phyloP scores from a whole-genome alignment of 805 yeast species.

The Candida verbasci region DNA sequence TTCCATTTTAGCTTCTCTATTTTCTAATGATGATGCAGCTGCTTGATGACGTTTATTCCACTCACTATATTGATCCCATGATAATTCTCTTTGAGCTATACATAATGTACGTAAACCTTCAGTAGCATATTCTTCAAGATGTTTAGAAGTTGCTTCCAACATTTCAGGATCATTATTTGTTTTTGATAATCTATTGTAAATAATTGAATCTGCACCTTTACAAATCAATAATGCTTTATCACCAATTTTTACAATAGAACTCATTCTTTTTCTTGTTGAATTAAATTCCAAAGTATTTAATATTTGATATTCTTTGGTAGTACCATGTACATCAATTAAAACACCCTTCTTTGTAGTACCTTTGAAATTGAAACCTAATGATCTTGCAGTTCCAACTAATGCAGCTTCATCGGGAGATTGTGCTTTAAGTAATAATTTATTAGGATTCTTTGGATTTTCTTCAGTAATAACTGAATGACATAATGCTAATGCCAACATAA shows the following conservation, averaged over 20 bases:
- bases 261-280: slow-evolving; percentile 85
- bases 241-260: slow-evolving; percentile 72
- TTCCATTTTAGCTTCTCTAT: slow-evolving; percentile 71
- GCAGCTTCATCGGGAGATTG: slow-evolving; percentile 90
- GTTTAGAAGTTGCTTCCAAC: slow-evolving; percentile 62
- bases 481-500: slow-evolving; percentile 69
- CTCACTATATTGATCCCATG: slow-evolving; percentile 55
- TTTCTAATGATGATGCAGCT: slow-evolving; percentile 60
- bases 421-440: slow-evolving; percentile 56
- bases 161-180: slow-evolving; percentile 43
- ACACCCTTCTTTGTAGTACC: slow-evolving; percentile 67
- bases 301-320: slow-evolving; percentile 64
- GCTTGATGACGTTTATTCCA: slow-evolving; percentile 62
- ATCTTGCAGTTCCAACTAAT: slow-evolving; percentile 75
- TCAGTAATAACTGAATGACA: slow-evolving; percentile 79
- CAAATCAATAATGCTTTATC: slow-evolving; percentile 63
- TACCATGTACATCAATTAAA: slow-evolving; percentile 65
- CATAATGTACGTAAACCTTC: slow-evolving; percentile 83
- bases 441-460: slow-evolving; percentile 56
- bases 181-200: slow-evolving; percentile 57
- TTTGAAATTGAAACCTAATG: slow-evolving; percentile 64
- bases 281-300: slow-evolving; percentile 72
- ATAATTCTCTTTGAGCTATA: slow-evolving; percentile 65
- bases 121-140: slow-evolving; percentile 72
- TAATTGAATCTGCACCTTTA: slow-evolving; percentile 83